phyloP scores from a whole-genome alignment of 768 basidiomycete species.

The Mycena polygramma region DNA sequence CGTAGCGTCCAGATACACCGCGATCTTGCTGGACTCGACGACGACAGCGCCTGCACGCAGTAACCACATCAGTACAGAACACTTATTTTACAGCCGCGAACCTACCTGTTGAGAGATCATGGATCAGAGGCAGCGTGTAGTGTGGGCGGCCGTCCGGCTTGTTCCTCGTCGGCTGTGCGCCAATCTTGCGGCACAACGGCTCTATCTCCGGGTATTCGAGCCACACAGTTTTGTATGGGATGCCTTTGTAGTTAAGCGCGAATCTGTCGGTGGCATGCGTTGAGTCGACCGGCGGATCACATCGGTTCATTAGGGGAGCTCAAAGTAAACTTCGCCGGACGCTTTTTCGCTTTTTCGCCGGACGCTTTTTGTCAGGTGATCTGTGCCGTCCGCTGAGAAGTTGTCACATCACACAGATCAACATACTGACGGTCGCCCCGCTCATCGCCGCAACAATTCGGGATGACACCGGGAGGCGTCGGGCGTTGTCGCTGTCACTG shows the following conservation, averaged over 20 bases:
- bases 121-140: slow-evolving; percentile 57
- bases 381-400: no score
- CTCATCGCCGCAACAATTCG: no score
- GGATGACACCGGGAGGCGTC: no score
- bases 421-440: no score
- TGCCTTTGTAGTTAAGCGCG: slow-evolving; percentile 34
- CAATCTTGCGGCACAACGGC: slow-evolving; percentile 42
- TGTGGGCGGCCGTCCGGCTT: slow-evolving; percentile 41
- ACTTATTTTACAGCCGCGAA: not conserved
- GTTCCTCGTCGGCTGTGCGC: slow-evolving; percentile 44
- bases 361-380: no score
- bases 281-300: no score
- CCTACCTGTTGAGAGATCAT: slow-evolving; percentile 53
- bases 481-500: no score
- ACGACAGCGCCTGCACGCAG: slow-evolving; percentile 38
- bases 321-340: no score
- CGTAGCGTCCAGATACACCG: slow-evolving; percentile 55
- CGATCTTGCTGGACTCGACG: slow-evolving; percentile 55
- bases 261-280: slow-evolving; percentile 16
- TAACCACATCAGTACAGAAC: not conserved
- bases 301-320: no score
- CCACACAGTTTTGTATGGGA: slow-evolving; percentile 54
- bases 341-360: no score
- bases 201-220: slow-evolving; percentile 59
- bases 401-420: no score